phyloP scores from a whole-genome alignment of 768 basidiomycete genomes.

The Hemileccinum rubropunctum region DNA sequence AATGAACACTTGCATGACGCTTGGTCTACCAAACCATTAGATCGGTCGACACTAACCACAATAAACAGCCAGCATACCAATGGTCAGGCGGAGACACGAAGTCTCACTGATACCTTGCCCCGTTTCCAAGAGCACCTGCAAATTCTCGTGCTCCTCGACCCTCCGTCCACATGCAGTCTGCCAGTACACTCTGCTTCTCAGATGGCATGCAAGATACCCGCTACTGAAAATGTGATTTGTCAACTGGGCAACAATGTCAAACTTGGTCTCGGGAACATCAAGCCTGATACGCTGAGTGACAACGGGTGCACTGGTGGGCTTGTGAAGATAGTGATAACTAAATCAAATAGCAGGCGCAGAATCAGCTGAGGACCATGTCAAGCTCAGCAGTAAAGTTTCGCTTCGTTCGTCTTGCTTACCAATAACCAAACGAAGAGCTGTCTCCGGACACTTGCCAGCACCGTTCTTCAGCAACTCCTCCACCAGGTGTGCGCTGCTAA shows the following conservation, averaged over 20 bases:
- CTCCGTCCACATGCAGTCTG: slow-evolving; percentile 35
- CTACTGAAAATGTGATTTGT: slow-evolving; percentile 46
- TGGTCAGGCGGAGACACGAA: slow-evolving; percentile 15
- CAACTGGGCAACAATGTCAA: slow-evolving; percentile 45
- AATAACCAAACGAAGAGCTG: slow-evolving; percentile 43
- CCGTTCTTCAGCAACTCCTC: slow-evolving; percentile 38
- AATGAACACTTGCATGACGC: slow-evolving; percentile 6
- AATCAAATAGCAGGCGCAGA: slow-evolving; percentile 42
- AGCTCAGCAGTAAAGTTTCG: background rate
- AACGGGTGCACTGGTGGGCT: too few species aligned
- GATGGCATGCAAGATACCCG: slow-evolving; percentile 35
- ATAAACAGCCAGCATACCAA: slow-evolving; percentile 10
- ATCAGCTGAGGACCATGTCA: slow-evolving; percentile 35
- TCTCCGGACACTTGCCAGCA: slow-evolving; percentile 41
- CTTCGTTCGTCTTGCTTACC: slow-evolving; percentile 29
- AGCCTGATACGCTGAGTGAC: slow-evolving; percentile 46
- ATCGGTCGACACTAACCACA: background rate
- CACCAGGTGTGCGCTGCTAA: slow-evolving; percentile 35
- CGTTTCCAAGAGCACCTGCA: slow-evolving; percentile 22
- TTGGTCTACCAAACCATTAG: slow-evolving; percentile 7
- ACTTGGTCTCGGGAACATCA: slow-evolving; percentile 28
- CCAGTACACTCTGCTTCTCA: slow-evolving; percentile 42
- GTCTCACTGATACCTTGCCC: slow-evolving; percentile 19
- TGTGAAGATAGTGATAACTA: slow-evolving; percentile 40
- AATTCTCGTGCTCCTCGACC: slow-evolving; percentile 26